A percentile compares a stretch with the other conserved stretches of the same genome.
Conservation (phyloP, 2,329 filamentous ascomycete species). For the Aspergillus flavus region DNA sequence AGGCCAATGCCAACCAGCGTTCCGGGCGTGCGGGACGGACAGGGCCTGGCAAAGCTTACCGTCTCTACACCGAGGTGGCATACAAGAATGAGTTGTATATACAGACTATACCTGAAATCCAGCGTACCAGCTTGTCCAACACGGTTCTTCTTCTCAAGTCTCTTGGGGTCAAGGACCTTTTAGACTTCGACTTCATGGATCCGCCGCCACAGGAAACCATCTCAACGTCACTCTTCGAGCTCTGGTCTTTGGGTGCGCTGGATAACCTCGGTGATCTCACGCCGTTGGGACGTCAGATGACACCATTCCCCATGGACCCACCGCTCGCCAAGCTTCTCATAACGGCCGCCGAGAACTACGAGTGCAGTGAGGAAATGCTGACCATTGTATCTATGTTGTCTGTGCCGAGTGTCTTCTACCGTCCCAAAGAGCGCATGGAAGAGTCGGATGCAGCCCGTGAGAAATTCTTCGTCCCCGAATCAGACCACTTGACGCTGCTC, state of each 20-base stretch:
- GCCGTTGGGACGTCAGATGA: slow-evolving; percentile 86
- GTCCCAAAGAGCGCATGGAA: slow-evolving; percentile 93
- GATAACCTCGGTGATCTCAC: slow-evolving; percentile 95
- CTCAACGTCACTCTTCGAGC: slow-evolving; percentile 92
- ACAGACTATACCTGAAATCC: slow-evolving; percentile 96
- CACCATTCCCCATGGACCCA: slow-evolving; percentile 96
- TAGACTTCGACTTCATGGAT: slow-evolving; percentile 99
- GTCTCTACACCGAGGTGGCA: slow-evolving; percentile 89
- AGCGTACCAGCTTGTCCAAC: slow-evolving; percentile 92
- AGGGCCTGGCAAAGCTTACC: slow-evolving; percentile 91
- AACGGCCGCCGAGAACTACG: slow-evolving; percentile 83
- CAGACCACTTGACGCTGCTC: slow-evolving; percentile 91
- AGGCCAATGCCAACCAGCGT: slow-evolving; percentile 91
- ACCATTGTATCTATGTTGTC: slow-evolving; percentile 98
- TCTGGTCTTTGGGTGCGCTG: slow-evolving; percentile 92
- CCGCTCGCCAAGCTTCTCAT: slow-evolving; percentile 93
- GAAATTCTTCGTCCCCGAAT: slow-evolving; percentile 98
- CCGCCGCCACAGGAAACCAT: slow-evolving; percentile 97
- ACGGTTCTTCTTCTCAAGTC: slow-evolving; percentile 94
- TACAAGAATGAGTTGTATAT: slow-evolving; percentile 97
- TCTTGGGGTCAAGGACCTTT: slow-evolving; percentile 85
- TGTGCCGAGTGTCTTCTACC: slow-evolving; percentile 94
- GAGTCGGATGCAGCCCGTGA: slow-evolving; percentile 94
- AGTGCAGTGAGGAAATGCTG: slow-evolving; percentile 95
- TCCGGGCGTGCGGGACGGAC: slow-evolving; percentile 93